Conservation (phyloP, 306 rosid species). For the Dryas octopetala region DNA sequence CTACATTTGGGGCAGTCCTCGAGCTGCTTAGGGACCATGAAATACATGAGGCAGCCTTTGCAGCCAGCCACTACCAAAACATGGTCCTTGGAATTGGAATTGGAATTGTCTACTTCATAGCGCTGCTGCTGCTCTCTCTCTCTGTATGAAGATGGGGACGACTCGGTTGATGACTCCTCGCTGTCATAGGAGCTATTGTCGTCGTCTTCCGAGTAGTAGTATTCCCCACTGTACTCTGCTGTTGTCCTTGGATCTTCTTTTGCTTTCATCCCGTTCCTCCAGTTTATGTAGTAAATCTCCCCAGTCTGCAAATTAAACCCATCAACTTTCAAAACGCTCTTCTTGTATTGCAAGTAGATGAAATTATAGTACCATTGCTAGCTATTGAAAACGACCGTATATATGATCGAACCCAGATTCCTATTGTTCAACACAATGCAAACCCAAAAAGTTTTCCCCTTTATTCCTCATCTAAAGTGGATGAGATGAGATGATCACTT, state of each 20-base stretch:
- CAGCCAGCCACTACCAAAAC: constrained; percentile 96
- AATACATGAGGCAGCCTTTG: constrained; percentile 91
- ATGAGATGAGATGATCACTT: constrained; percentile 4
- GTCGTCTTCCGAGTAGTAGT: constrained; percentile 52
- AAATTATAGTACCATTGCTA: neutral
- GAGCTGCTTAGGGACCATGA: constrained; percentile 89
- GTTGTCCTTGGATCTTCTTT: constrained; percentile 78
- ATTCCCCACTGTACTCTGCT: constrained; percentile 39
- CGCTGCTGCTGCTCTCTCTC: constrained; percentile 8
- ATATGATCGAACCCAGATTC: neutral
- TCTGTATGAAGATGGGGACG: constrained; percentile 46
- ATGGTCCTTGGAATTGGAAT: constrained; percentile 25
- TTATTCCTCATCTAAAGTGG: neutral
- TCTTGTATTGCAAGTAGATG: too few relatives aligned
- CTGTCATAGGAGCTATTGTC: constrained; percentile 73
- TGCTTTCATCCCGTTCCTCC: constrained; percentile 93
- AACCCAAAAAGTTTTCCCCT: neutral
- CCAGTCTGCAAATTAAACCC: constrained; percentile 61
- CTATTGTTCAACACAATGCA: neutral
- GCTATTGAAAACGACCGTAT: neutral
- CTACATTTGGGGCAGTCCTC: constrained; percentile 85
- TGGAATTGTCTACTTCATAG: constrained; percentile 7
- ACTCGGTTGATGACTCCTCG: constrained; percentile 77
- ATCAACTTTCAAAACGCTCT: neutral
- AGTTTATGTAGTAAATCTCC: constrained; percentile 90